Evolutionary conservation across 768 basidiomycete genomes (phyloP).

Genomic region (Hypholoma fasciculare): DNA sequence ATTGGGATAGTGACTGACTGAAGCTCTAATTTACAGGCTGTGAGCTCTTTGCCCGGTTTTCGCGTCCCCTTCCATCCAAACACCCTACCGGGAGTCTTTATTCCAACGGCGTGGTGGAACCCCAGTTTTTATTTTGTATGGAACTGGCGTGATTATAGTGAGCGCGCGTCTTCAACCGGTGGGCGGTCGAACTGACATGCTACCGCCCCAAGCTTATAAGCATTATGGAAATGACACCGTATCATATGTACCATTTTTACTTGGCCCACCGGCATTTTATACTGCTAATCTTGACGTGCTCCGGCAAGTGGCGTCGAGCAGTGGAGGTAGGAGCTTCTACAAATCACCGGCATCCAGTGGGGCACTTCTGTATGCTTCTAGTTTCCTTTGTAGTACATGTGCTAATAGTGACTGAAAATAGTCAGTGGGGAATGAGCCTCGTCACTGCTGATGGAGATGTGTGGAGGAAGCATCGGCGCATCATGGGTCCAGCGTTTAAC

Average conservation of each 20-base stretch:
- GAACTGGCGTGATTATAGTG: slow-evolving; percentile 33
- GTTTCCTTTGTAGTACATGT: neutral
- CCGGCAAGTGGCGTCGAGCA: slow-evolving; percentile 41
- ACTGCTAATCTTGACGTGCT: slow-evolving; percentile 47
- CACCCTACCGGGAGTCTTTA: slow-evolving; percentile 30
- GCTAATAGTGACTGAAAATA: neutral
- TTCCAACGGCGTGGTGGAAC: slow-evolving; percentile 46
- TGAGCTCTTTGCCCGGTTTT: slow-evolving; percentile 38
- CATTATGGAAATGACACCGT: slow-evolving; percentile 35
- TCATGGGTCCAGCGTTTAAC: slow-evolving; percentile 46
- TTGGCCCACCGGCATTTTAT: slow-evolving; percentile 36
- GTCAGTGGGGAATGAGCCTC: slow-evolving; percentile 40
- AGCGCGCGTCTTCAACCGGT: too few species aligned
- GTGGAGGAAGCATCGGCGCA: slow-evolving; percentile 47
- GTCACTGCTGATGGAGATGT: slow-evolving; percentile 41
- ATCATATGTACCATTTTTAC: slow-evolving; percentile 39
- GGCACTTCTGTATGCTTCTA: slow-evolving; percentile 3
- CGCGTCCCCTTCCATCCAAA: slow-evolving; percentile 42
- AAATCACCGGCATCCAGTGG: slow-evolving; percentile 36
- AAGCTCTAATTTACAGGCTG: slow-evolving; percentile 22
- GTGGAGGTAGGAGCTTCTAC: slow-evolving; percentile 36
- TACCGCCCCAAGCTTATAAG: slow-evolving; percentile 30
- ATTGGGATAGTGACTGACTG: neutral
- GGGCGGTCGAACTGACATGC: too few species aligned
- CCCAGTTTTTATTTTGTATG: slow-evolving; percentile 35